Conservation (phyloP, 1,284 basidiomycete species). For the Cutaneotrichosporon cavernicola region DNA sequence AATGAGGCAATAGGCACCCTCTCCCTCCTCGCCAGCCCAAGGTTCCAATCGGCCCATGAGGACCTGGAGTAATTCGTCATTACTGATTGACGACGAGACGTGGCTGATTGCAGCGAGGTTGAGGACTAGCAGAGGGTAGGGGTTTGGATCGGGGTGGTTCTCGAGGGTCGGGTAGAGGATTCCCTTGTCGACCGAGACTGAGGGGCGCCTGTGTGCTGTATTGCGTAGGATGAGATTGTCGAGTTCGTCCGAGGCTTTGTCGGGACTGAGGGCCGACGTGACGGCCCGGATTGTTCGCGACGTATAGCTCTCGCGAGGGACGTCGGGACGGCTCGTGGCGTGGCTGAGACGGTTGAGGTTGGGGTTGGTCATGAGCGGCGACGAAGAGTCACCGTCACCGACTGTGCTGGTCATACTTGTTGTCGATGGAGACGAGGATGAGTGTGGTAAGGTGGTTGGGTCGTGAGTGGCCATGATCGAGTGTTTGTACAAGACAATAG, state of each 20-base stretch:
- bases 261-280: neutral
- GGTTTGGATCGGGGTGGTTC: conserved; percentile 22
- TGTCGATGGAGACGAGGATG: neutral
- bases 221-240: neutral
- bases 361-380: conserved; percentile 23
- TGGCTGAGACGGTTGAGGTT: conserved; percentile 27
- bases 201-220: neutral
- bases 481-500: too few relatives aligned
- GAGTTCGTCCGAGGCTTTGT: neutral
- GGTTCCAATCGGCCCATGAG: conserved; percentile 37
- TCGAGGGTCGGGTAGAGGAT: conserved; percentile 25
- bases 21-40: conserved; percentile 42
- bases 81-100: conserved; percentile 25
- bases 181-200: conserved; percentile 12
- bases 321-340: too few relatives aligned
- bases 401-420: too few relatives aligned
- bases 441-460: neutral
- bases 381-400: neutral
- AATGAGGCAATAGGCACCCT: conserved; percentile 41
- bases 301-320: conserved; percentile 17
- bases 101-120: conserved; percentile 30
- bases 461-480: too few relatives aligned
- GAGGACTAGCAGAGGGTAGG: conserved; percentile 33
- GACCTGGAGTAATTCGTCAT: conserved; percentile 36
- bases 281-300: conserved; percentile 14